phyloP scores from a whole-genome alignment of 805 yeast species.

The Sporopachydermia lactativora region DNA sequence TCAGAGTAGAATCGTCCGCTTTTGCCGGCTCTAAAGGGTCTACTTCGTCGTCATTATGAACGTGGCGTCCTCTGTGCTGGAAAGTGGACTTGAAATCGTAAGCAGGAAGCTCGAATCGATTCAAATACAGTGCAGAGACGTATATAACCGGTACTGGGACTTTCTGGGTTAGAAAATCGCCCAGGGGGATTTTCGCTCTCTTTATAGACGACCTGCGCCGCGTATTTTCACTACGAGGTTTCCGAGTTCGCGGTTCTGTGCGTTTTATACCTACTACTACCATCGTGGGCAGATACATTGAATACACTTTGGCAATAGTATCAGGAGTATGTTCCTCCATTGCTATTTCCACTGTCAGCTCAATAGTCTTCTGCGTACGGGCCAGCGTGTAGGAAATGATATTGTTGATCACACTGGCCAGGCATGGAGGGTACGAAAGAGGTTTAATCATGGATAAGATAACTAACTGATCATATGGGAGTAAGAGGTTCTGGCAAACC shows the following conservation, averaged over 20 bases:
- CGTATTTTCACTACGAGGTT: not conserved
- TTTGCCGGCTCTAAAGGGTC: constrained; percentile 1
- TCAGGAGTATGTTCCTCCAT: not conserved
- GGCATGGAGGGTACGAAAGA: not conserved
- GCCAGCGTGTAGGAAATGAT: not conserved
- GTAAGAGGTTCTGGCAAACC: constrained; percentile 38
- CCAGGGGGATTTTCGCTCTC: not conserved
- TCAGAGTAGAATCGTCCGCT: no score
- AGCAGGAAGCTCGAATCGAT: not conserved
- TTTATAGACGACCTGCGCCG: not conserved
- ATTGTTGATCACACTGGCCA: not conserved
- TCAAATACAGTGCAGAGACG: not conserved
- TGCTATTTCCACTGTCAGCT: not conserved
- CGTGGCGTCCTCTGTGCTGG: not conserved
- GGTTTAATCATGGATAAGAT: constrained; percentile 17
- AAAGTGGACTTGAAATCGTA: not conserved
- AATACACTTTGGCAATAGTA: not conserved
- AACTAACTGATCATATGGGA: constrained; percentile 53
- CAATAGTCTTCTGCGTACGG: not conserved
- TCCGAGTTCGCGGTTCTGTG: not conserved
- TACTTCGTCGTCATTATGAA: not conserved
- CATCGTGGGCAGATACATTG: not conserved
- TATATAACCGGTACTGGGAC: not conserved
- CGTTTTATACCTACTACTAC: not conserved
- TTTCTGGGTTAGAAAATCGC: not conserved